phyloP scores from a whole-genome alignment of 768 basidiomycete genomes.

The Russula vinacea region DNA sequence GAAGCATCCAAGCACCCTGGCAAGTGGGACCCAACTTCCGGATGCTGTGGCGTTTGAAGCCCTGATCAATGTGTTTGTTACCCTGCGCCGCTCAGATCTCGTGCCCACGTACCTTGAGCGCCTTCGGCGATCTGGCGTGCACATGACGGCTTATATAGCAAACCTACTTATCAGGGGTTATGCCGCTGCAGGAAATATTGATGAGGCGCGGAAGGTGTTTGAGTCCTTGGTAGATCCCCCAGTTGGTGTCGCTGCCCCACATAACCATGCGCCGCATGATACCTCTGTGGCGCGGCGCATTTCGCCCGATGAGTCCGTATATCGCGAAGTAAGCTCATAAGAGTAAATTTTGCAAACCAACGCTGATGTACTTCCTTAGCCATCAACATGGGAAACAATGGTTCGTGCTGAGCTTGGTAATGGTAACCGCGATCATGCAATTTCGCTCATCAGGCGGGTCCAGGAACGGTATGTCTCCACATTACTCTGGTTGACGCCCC shows the following conservation, averaged over 20 bases:
- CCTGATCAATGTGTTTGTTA: constrained; percentile 80
- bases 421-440: constrained; percentile 68
- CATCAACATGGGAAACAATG: constrained; percentile 95
- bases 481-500: neutral
- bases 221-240: constrained; percentile 77
- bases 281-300: constrained; percentile 39
- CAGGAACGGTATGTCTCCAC: constrained; percentile 56
- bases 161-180: constrained; percentile 78
- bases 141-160: constrained; percentile 93
- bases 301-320: constrained; percentile 58
- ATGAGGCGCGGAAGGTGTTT: constrained; percentile 72
- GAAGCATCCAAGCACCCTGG: constrained; percentile 45
- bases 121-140: constrained; percentile 61
- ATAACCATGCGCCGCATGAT: constrained; percentile 80
- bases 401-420: constrained; percentile 83
- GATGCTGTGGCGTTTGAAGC: constrained; percentile 91
- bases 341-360: neutral
- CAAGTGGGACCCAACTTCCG: constrained; percentile 42
- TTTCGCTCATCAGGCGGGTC: constrained; percentile 65
- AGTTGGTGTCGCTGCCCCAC: constrained; percentile 79
- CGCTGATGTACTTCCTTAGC: constrained; percentile 42
- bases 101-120: constrained; percentile 62
- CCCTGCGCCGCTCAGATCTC: constrained; percentile 73
- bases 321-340: constrained; percentile 63
- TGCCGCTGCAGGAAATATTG: constrained; percentile 65